Percentiles rank a stretch among this genome's conserved stretches.
Conservation (phyloP, 2,329 filamentous ascomycete species). For the Trichoderma breve region DNA sequence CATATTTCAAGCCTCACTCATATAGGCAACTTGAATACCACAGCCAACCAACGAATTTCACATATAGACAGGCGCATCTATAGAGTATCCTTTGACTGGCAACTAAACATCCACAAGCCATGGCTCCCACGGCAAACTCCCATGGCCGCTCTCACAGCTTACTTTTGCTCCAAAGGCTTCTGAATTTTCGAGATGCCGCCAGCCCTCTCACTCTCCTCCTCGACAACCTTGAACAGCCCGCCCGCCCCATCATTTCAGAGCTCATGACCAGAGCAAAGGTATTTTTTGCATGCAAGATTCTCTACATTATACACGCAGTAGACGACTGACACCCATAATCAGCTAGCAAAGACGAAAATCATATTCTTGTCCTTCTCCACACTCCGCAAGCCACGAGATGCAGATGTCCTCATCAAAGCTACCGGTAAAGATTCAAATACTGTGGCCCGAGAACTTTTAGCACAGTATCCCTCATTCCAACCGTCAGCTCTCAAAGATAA, state of each 20-base stretch:
- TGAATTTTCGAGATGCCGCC: conserved; percentile 73
- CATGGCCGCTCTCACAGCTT: conserved; percentile 83
- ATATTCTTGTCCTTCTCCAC: conserved; percentile 79
- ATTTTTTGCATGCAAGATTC: conserved; percentile 22
- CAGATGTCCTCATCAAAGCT: conserved; percentile 66
- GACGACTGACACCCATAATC: background rate
- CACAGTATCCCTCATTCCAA: conserved; percentile 45
- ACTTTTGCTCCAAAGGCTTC: conserved; percentile 76
- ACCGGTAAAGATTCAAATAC: conserved; percentile 55
- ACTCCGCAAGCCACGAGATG: conserved; percentile 59
- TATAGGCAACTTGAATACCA: background rate
- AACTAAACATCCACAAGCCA: conserved; percentile 28
- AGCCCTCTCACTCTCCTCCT: conserved; percentile 85
- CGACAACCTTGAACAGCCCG: conserved; percentile 81
- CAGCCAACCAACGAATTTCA: background rate
- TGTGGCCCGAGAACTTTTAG: conserved; percentile 59
- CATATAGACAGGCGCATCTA: background rate
- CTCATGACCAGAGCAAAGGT: conserved; percentile 75
- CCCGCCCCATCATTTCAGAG: conserved; percentile 66
- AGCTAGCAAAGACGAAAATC: conserved; percentile 64
- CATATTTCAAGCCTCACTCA: background rate
- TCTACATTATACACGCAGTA: background rate
- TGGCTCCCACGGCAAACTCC: conserved; percentile 56
- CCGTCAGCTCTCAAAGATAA: conserved; percentile 37
- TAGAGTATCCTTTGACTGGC: rapidly evolving